Percentiles rank a stretch among this genome's conserved stretches.
Conservation (phyloP, 306 rosid species). For the Vigna radiata region DNA sequence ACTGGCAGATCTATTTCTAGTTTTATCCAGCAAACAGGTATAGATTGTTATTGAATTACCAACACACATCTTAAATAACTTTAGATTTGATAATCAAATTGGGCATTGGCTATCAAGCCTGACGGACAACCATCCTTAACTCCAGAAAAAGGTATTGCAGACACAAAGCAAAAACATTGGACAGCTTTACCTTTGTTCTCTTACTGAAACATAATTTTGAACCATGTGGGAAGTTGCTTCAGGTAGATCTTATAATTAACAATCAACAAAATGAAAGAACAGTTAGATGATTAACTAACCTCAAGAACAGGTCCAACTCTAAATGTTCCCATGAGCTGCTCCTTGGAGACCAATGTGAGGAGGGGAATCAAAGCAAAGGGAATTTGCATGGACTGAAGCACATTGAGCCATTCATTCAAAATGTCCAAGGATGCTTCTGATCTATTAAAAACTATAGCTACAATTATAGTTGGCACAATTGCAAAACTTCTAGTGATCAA, state of each 20-base stretch:
- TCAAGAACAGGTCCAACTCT: slow-evolving; percentile 76
- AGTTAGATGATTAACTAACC: slow-evolving; percentile 54
- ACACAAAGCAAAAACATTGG: slow-evolving; percentile 26
- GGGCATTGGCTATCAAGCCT: slow-evolving; percentile 9
- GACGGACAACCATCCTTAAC: slow-evolving; percentile 11
- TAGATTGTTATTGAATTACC: slow-evolving; percentile 26
- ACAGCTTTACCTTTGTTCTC: slow-evolving; percentile 28
- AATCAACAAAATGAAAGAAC: slow-evolving; percentile 26
- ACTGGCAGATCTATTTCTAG: background rate
- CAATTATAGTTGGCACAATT: slow-evolving; percentile 81
- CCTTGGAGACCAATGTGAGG: slow-evolving; percentile 82
- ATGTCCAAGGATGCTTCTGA: slow-evolving; percentile 81
- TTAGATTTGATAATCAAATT: slow-evolving; percentile 29
- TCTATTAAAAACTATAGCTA: slow-evolving; percentile 73
- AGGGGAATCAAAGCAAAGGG: slow-evolving; percentile 94
- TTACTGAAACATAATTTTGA: slow-evolving; percentile 25
- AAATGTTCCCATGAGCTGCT: slow-evolving; percentile 85
- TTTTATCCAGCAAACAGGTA: slow-evolving; percentile 18
- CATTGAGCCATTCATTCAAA: slow-evolving; percentile 92
- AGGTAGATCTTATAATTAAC: slow-evolving; percentile 30
- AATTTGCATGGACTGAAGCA: slow-evolving; percentile 90
- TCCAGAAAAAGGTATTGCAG: slow-evolving; percentile 9
- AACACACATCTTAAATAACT: slow-evolving; percentile 16
- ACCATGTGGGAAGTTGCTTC: slow-evolving; percentile 26
- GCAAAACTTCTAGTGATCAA: slow-evolving; percentile 88